Evolutionary conservation across 2,329 filamentous ascomycete genomes (phyloP).

Genomic region (Botryotinia globosa): DNA sequence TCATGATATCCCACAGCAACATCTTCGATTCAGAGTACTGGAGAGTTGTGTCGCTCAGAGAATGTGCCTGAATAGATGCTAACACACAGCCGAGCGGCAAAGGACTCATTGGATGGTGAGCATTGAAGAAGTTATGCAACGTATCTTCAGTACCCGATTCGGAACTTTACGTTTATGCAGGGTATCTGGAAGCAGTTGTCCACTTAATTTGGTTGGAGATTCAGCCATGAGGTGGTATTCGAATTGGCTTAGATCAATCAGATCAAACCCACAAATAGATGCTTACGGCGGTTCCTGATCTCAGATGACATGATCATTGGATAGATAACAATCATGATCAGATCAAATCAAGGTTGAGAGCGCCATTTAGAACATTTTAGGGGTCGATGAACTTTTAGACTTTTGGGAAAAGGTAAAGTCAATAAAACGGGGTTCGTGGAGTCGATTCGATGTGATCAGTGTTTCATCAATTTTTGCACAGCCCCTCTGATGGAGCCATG

Average conservation of each 20-base stretch:
- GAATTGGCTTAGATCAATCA: not conserved
- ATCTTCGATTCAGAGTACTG: not conserved
- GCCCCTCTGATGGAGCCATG: not conserved
- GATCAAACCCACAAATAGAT: conserved; percentile 16
- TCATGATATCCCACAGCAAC: not conserved
- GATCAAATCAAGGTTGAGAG: not conserved
- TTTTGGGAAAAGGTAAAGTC: not conserved
- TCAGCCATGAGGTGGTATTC: not conserved
- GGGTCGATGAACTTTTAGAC: not conserved
- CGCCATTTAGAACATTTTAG: conserved; percentile 5
- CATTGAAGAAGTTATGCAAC: not conserved
- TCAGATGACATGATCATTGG: conserved; percentile 2
- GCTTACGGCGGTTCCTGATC: not conserved
- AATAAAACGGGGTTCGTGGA: conserved; percentile 1
- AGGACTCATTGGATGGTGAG: conserved; percentile 4
- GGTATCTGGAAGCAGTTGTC: not conserved
- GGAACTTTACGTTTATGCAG: conserved; percentile 7
- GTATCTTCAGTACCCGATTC: not conserved
- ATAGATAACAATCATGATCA: not conserved
- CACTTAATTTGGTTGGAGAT: conserved; percentile 6
- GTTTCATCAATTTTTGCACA: conserved; percentile 15
- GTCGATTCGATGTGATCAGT: not conserved
- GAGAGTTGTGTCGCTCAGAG: not conserved
- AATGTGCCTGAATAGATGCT: not conserved
- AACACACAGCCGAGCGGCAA: conserved; percentile 14